These are phyloP conservation scores for Plasmodium fragile DNA, from an alignment of 169 alveolate genomes.

Conservation along the genomic window DNA sequence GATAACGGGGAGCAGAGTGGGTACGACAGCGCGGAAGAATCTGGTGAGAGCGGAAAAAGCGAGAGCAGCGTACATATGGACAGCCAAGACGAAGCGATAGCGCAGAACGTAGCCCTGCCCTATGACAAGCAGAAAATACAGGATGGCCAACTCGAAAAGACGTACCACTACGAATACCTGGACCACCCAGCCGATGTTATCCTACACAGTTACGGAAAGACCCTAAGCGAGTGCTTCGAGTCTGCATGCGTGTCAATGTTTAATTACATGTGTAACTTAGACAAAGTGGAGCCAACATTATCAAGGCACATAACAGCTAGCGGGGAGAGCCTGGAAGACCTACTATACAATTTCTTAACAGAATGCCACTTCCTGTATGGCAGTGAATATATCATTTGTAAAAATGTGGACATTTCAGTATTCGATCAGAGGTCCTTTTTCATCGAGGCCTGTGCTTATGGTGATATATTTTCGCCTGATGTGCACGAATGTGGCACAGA, in stretches of 20 bases:
- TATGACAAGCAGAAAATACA: neutral
- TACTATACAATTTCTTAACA: conserved; percentile 76
- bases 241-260: conserved; percentile 78
- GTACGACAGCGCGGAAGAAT: neutral
- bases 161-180: conserved; percentile 76
- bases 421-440: conserved; percentile 21
- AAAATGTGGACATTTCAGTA: conserved; percentile 29
- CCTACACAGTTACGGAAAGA: conserved; percentile 78
- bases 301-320: conserved; percentile 21
- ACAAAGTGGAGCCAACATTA: conserved; percentile 50
- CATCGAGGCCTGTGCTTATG: conserved; percentile 73
- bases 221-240: conserved; percentile 76
- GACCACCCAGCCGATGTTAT: conserved; percentile 87
- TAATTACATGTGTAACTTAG: conserved; percentile 80
- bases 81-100: neutral
- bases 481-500: conserved; percentile 83
- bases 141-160: conserved; percentile 2
- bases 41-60: neutral
- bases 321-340: conserved; percentile 42
- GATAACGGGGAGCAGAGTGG: neutral
- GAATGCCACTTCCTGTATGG: conserved; percentile 82
- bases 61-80: neutral
- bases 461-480: conserved; percentile 73
- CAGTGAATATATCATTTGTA: conserved; percentile 81
- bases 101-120: neutral